phyloP scores from a whole-genome alignment of 441 rosid species.

The Erysimum pusillum region DNA sequence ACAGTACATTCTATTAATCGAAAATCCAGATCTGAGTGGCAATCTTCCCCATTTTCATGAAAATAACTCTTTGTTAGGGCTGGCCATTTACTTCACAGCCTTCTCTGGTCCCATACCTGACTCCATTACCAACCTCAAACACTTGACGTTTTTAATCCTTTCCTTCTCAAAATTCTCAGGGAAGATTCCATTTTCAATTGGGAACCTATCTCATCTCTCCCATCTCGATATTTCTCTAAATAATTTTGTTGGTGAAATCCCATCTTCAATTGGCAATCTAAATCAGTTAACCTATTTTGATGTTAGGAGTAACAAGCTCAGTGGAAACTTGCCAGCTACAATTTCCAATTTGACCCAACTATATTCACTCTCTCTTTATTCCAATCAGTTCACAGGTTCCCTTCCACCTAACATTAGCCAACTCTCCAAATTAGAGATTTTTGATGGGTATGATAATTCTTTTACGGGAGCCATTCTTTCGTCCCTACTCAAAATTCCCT shows the following conservation, averaged over 20 bases:
- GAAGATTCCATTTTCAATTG: conserved; percentile 15
- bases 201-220: too few relatives aligned
- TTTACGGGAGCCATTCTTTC: not conserved
- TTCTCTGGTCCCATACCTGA: conserved; percentile 4
- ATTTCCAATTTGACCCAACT: not conserved
- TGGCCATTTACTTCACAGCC: conserved; percentile 17
- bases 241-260: too few relatives aligned
- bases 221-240: too few relatives aligned
- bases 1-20: not conserved
- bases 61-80: conserved; percentile 2
- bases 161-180: too few relatives aligned
- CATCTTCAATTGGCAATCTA: not conserved
- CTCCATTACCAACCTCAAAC: too few relatives aligned
- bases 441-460: not conserved
- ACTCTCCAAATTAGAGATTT: not conserved
- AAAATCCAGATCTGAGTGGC: not conserved
- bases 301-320: not conserved
- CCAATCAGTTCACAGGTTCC: not conserved
- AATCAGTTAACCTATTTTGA: not conserved
- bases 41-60: not conserved
- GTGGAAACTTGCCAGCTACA: not conserved
- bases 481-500: not conserved
- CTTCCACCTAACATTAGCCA: not conserved
- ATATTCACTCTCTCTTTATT: not conserved
- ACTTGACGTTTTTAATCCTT: too few relatives aligned